phyloP scores from a whole-genome alignment of 352 stramenopile genomes.

The Chrysophaeum taylorii region DNA sequence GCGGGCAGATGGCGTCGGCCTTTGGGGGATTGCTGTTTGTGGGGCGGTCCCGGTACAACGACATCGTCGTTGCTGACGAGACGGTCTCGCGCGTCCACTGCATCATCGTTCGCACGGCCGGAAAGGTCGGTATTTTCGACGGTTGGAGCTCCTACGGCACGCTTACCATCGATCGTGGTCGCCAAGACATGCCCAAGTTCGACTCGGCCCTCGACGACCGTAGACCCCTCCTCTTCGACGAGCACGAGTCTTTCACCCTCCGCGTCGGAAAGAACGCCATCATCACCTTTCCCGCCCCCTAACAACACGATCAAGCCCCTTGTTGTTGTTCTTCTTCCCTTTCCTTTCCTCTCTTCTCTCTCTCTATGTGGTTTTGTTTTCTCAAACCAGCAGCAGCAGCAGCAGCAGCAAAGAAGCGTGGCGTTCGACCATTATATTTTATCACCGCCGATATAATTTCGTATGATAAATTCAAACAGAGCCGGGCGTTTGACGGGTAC shows the following conservation, averaged over 20 bases:
- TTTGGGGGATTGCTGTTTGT: conserved; percentile 10
- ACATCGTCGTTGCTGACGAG: conserved; percentile 13
- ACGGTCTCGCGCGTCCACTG: conserved; percentile 6
- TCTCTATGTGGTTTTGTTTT: too few species aligned
- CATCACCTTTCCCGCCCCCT: conserved; percentile 4
- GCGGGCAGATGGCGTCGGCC: not conserved
- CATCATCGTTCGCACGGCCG: conserved; percentile 1
- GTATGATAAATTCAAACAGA: too few species aligned
- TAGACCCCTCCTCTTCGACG: conserved; percentile 3
- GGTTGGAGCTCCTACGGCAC: conserved; percentile 8
- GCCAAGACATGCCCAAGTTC: not conserved
- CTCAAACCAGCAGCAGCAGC: too few species aligned
- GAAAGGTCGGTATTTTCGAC: conserved; percentile 5
- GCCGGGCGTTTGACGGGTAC: too few species aligned
- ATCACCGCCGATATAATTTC: too few species aligned
- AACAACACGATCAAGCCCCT: too few species aligned
- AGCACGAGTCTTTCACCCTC: conserved; percentile 1
- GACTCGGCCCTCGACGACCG: conserved; percentile 3
- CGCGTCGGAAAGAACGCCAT: conserved; percentile 10
- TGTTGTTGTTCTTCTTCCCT: too few species aligned
- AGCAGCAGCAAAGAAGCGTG: too few species aligned
- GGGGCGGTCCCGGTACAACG: conserved; percentile 6
- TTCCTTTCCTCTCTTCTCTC: too few species aligned
- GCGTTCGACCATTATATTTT: too few species aligned
- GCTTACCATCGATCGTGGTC: not conserved